Evolutionary conservation across 768 basidiomycete genomes (phyloP), one percentile per base, ranked within the genome.

Genomic region (Termitomyces sp.): DNA sequence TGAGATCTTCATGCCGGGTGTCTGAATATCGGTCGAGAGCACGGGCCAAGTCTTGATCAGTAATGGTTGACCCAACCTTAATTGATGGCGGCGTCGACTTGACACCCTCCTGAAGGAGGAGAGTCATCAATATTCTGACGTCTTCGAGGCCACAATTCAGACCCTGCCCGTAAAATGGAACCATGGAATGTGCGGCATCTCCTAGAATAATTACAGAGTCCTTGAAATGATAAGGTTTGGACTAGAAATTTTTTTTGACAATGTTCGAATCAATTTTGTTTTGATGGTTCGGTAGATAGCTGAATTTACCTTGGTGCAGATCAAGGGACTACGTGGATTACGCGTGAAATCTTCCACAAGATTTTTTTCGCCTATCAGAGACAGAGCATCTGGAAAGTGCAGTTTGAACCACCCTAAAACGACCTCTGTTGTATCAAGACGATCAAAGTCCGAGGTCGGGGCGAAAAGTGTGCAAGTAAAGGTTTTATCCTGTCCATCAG

Each of bases 381-480:
- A 75, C 64, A 96, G 72, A n/a, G 93, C 93, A 69, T 96, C 93
- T 28, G 92, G 85, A 75, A 97, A 97, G 74, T 95, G 76, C 59
- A 73, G 73, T 69, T 79, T 80, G 75, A 98, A 98, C 87, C 94
- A 95, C 47, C 74, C 67, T 61, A 85, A 67, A 65, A 86, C 79
- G 44, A 72, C 70, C 57, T 85, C 81, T 65, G 81, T 73, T 64
- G 76, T 81, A 65, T 73, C 68, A 66, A 96, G 78, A 61, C 79
- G 79, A 73, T 88, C 85, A 67, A 92, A 83, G 63, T 88, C 86
- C 59, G 79, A 68, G 62, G 84, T 89, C 38, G 94, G 93, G 47
- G 92, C 90, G 76, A 97, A 97, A 63, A 98, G 79, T 47, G 96
- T 99, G 75, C 94, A 92, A 61, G 96, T 99, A 79, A 99, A 98